Evolutionary conservation across 2,329 filamentous ascomycete genomes (phyloP).

Genomic region (Emergomyces africanus): DNA sequence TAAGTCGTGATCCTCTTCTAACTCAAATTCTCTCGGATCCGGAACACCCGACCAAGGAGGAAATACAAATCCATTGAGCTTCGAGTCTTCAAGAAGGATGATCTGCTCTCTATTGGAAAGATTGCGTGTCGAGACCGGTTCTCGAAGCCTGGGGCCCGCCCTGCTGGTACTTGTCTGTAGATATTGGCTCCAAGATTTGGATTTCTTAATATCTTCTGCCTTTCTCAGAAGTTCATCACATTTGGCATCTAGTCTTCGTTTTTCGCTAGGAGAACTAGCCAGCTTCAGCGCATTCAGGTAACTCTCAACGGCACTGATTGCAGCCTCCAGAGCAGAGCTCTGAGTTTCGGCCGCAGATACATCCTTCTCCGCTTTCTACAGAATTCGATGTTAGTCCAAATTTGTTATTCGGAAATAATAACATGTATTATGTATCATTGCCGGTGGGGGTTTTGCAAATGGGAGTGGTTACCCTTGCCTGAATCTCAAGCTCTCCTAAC

Average conservation of each 20-base stretch:
- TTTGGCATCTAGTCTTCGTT: constrained; percentile 51
- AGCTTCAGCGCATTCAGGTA: constrained; percentile 65
- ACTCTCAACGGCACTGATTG: constrained; percentile 64
- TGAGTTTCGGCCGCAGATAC: constrained; percentile 40
- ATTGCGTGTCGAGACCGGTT: constrained; percentile 44
- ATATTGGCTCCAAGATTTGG: constrained; percentile 18
- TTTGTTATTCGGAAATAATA: neutral
- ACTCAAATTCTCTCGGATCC: constrained; percentile 47
- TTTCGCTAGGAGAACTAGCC: constrained; percentile 49
- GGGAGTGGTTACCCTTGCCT: constrained; percentile 2
- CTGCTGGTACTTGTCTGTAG: constrained; percentile 11
- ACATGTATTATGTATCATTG: neutral
- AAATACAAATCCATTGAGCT: constrained; percentile 70
- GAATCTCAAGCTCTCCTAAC: neutral
- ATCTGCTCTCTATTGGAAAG: constrained; percentile 60
- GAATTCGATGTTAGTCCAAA: neutral
- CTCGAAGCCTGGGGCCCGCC: constrained; percentile 23
- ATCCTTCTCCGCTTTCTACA: constrained; percentile 12
- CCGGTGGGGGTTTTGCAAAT: neutral
- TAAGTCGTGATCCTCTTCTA: constrained; percentile 34
- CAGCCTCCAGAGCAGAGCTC: constrained; percentile 56
- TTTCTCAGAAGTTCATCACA: constrained; percentile 56
- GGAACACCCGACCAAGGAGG: constrained; percentile 68
- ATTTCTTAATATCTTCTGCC: constrained; percentile 62
- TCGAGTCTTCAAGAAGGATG: constrained; percentile 63